Conservation (phyloP, 306 rosid species). For the Carpinus viminea region DNA sequence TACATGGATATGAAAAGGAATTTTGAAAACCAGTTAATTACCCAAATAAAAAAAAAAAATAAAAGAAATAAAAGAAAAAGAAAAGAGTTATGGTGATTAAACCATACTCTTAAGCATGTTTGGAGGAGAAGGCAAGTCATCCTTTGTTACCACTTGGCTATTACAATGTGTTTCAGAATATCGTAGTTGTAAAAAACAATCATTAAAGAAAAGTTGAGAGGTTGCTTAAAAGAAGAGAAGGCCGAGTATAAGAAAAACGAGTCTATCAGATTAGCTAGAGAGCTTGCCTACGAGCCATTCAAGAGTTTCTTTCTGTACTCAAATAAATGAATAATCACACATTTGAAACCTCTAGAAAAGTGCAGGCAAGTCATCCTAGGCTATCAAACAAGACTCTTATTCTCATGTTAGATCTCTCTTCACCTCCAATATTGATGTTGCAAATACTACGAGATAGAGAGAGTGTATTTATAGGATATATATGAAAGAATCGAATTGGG, state of each 20-base stretch:
- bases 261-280: constrained; percentile 30
- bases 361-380: constrained; percentile 42
- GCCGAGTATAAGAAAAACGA: constrained; percentile 28
- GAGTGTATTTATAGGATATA: neutral
- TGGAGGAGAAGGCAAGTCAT: neutral
- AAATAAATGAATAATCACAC: neutral
- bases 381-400: neutral
- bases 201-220: too few species aligned
- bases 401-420: constrained; percentile 5
- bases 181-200: too few species aligned
- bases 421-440: neutral
- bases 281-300: constrained; percentile 19
- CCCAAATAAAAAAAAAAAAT: too few species aligned
- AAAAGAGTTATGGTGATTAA: too few species aligned
- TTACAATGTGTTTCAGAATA: too few species aligned
- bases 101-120: neutral
- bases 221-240: constrained; percentile 9
- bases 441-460: neutral
- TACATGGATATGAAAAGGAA: too few species aligned
- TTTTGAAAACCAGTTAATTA: too few species aligned
- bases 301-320: neutral
- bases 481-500: neutral
- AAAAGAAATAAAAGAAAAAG: too few species aligned
- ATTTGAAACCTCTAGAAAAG: neutral
- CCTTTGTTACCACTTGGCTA: neutral